Evolutionary conservation across 768 basidiomycete genomes (phyloP).

Genomic region (Omphalotus guepiniiformis): DNA sequence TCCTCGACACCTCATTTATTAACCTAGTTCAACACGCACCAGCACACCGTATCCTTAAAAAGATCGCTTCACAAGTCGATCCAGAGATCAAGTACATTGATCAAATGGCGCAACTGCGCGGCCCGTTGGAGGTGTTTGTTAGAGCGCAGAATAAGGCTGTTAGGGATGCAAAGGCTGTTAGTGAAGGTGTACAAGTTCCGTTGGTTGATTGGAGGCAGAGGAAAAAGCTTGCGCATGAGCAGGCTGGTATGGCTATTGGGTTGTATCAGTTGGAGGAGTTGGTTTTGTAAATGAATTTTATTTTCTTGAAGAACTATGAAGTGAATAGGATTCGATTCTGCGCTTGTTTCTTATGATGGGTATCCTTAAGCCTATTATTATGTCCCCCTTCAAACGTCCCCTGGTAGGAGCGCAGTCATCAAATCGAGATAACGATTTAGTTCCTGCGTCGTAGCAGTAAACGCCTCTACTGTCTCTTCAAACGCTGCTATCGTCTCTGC

Average conservation of each 20-base stretch:
- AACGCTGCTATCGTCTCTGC: not conserved
- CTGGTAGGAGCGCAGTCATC: too few species aligned
- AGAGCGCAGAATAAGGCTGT: slow-evolving; percentile 46
- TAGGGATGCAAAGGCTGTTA: slow-evolving; percentile 28
- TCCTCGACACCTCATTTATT: slow-evolving; percentile 73
- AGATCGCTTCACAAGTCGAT: slow-evolving; percentile 46
- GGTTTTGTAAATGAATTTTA: slow-evolving; percentile 36
- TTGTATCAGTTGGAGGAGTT: slow-evolving; percentile 73
- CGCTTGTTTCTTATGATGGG: not conserved
- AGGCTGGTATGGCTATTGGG: slow-evolving; percentile 50
- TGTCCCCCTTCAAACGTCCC: not conserved
- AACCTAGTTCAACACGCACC: slow-evolving; percentile 60
- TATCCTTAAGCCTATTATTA: not conserved
- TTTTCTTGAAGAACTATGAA: not conserved
- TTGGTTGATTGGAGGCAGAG: slow-evolving; percentile 47
- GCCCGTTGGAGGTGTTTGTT: slow-evolving; percentile 59
- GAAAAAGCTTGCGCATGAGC: slow-evolving; percentile 49
- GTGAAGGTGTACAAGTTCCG: slow-evolving; percentile 18
- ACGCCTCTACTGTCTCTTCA: not conserved
- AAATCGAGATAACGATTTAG: slow-evolving; percentile 1
- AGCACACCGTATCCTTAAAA: slow-evolving; percentile 48
- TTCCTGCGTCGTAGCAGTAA: not conserved
- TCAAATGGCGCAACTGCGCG: slow-evolving; percentile 51
- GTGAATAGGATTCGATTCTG: not conserved
- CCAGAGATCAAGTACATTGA: slow-evolving; percentile 51